A percentile compares a stretch with the other conserved stretches of the same genome.
Evolutionary conservation across 2,329 filamentous ascomycete genomes (phyloP).

Genomic region (Aspergillus quadrilineatus): DNA sequence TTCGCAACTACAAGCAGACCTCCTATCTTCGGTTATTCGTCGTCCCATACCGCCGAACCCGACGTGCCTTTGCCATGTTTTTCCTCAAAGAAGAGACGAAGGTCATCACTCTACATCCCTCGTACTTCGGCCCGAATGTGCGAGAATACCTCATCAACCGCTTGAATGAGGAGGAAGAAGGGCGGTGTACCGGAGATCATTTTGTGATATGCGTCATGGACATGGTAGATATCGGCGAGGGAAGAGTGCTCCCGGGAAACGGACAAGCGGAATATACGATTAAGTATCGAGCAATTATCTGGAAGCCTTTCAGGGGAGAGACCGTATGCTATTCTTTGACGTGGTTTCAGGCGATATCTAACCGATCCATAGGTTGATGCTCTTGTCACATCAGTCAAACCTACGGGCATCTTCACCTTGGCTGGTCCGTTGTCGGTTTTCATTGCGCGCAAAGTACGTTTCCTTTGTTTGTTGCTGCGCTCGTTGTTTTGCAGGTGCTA

Average conservation of each 20-base stretch:
- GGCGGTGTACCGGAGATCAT: constrained; percentile 90
- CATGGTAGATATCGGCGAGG: constrained; percentile 90
- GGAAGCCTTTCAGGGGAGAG: constrained; percentile 97
- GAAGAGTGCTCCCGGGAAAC: constrained; percentile 85
- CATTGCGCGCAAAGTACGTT: constrained; percentile 67
- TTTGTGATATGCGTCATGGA: constrained; percentile 99
- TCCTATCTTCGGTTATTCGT: background rate
- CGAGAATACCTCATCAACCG: constrained; percentile 86
- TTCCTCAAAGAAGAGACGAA: constrained; percentile 97
- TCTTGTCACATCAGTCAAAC: constrained; percentile 86
- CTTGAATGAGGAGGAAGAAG: constrained; percentile 89
- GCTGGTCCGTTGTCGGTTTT: constrained; percentile 51
- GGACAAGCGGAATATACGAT: constrained; percentile 94
- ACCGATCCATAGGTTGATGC: constrained; percentile 72
- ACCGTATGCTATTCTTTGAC: constrained; percentile 63
- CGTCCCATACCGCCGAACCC: background rate
- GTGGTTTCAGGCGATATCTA: constrained; percentile 23
- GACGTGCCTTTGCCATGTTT: constrained; percentile 67
- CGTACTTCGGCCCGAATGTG: constrained; percentile 93
- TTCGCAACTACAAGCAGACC: background rate
- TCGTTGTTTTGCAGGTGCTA: constrained; percentile 10
- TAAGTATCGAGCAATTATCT: constrained; percentile 91
- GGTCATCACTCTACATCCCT: constrained; percentile 90
- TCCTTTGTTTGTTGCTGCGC: constrained; percentile 12
- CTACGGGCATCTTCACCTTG: constrained; percentile 72